Evolutionary conservation across 164 flowering plant species (phyloP).

Genomic region (Vitis rupestris): DNA sequence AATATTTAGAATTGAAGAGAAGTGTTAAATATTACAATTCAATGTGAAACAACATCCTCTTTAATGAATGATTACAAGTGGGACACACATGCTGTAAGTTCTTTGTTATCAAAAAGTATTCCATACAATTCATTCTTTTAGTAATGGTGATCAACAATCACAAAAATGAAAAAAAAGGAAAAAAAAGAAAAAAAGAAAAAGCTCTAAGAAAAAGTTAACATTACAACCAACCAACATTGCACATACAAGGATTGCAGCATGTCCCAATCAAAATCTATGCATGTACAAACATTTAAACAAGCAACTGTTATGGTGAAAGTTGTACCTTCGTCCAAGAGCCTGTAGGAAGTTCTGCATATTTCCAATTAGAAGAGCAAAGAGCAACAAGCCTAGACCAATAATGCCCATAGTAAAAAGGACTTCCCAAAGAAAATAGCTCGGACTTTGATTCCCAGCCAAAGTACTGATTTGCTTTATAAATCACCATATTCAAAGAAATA

Average conservation of each 20-base stretch:
- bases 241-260: not conserved
- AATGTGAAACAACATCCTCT: not conserved
- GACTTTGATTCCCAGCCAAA: slow-evolving; percentile 81
- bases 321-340: slow-evolving; percentile 80
- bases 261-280: not conserved
- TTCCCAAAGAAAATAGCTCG: slow-evolving; percentile 81
- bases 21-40: not conserved
- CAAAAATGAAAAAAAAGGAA: too few species aligned
- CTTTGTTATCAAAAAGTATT: not conserved
- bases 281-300: not conserved
- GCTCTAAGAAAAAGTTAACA: too few species aligned
- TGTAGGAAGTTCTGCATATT: slow-evolving; percentile 96
- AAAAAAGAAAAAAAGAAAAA: too few species aligned
- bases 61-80: not conserved
- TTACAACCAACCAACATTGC: not conserved
- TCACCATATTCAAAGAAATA: not conserved
- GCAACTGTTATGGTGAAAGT: not conserved
- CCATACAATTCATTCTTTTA: too few species aligned
- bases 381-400: slow-evolving; percentile 77
- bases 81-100: not conserved
- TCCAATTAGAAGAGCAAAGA: slow-evolving; percentile 86
- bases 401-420: slow-evolving; percentile 88
- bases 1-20: too few species aligned
- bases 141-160: too few species aligned
- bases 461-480: slow-evolving; percentile 80